Percentiles rank a stretch among this genome's conserved stretches.
Evolutionary conservation across 2,329 filamentous ascomycete species (phyloP).

Genomic region (Apiospora marii): DNA sequence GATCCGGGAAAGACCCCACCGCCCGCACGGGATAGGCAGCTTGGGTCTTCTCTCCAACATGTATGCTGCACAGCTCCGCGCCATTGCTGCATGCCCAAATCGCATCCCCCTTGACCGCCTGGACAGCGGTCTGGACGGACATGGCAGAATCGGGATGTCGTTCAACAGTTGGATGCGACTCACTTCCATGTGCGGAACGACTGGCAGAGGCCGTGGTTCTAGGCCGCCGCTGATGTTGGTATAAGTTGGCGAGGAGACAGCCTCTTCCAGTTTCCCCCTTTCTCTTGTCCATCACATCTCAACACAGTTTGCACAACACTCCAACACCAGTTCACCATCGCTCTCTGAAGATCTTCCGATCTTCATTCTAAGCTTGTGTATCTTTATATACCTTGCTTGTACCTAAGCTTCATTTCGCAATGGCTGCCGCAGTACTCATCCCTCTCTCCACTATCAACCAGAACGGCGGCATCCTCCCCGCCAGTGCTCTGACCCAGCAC

Average conservation of each 20-base stretch:
- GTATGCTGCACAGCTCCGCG: conserved; percentile 5
- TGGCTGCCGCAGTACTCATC: conserved; percentile 46
- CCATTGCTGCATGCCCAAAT: conserved; percentile 15
- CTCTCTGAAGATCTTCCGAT: neutral
- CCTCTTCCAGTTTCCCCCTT: neutral
- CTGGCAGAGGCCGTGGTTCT: neutral
- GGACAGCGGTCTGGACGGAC: neutral
- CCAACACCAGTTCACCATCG: neutral
- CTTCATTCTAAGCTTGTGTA: neutral
- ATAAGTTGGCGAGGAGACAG: conserved; percentile 13
- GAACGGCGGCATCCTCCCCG: conserved; percentile 46
- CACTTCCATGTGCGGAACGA: neutral
- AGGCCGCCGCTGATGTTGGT: neutral
- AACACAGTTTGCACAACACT: neutral
- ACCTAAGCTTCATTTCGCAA: conserved; percentile 29
- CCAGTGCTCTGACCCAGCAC: conserved; percentile 45
- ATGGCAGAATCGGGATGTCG: conserved; percentile 4
- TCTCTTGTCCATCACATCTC: neutral
- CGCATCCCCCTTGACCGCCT: conserved; percentile 20
- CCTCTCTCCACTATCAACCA: conserved; percentile 45
- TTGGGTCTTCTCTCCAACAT: conserved; percentile 6
- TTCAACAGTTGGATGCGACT: neutral
- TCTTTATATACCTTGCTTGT: conserved; percentile 16
- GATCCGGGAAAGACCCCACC: conserved; percentile 6
- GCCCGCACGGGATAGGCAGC: conserved; percentile 13